Evolutionary conservation across 495 filamentous ascomycete species (phyloP).

Genomic region (Penicillium ucsense): DNA sequence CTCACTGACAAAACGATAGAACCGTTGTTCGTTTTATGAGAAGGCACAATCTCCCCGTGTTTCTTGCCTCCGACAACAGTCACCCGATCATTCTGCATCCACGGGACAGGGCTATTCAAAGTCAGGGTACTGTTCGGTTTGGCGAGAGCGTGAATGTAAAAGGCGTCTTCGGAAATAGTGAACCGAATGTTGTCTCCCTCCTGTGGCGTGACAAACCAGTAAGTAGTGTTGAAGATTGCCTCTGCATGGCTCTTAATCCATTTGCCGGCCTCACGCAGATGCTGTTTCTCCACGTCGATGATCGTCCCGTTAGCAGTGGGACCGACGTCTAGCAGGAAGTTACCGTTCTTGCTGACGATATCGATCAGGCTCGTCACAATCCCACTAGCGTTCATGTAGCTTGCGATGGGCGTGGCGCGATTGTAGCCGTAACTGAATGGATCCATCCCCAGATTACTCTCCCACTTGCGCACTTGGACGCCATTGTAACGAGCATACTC

Average conservation of each 20-base stretch:
- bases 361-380: constrained; percentile 40
- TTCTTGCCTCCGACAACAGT: constrained; percentile 35
- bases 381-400: constrained; percentile 41
- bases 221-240: constrained; percentile 46
- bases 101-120: constrained; percentile 36
- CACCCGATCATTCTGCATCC: constrained; percentile 31
- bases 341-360: constrained; percentile 47
- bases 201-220: constrained; percentile 45
- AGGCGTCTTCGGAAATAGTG: constrained; percentile 41
- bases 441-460: constrained; percentile 46
- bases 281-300: constrained; percentile 33
- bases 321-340: constrained; percentile 47
- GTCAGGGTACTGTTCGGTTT: constrained; percentile 29
- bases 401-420: constrained; percentile 31
- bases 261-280: constrained; percentile 35
- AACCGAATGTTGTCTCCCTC: constrained; percentile 38
- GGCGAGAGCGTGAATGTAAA: constrained; percentile 40
- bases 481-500: constrained; percentile 41
- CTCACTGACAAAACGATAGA: constrained; percentile 14
- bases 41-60: constrained; percentile 19
- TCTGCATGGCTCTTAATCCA: constrained; percentile 45
- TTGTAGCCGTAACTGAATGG: constrained; percentile 49
- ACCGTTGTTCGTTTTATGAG: constrained; percentile 13
- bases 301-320: constrained; percentile 44
- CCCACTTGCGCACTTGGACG: constrained; percentile 45